Percentiles rank a stretch among this genome's conserved stretches.
Evolutionary conservation across 2,329 filamentous ascomycete genomes (phyloP).

Genomic region (Fusarium lateritium): DNA sequence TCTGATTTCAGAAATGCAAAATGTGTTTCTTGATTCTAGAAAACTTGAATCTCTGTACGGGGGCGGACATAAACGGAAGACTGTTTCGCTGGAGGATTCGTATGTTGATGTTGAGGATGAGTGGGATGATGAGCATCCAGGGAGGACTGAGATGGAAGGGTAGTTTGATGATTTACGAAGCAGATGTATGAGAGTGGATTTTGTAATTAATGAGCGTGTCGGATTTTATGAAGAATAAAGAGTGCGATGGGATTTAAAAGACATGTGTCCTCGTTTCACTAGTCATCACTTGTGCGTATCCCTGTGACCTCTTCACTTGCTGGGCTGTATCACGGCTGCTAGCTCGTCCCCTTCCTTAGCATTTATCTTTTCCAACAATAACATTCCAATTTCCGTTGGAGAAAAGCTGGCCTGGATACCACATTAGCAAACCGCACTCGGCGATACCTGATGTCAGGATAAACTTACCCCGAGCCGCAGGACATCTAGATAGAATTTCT

Average conservation of each 20-base stretch:
- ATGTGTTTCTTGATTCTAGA: slow-evolving; percentile 29
- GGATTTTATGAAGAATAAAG: background rate
- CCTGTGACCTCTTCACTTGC: too few species aligned
- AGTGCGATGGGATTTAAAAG: background rate
- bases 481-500: too few species aligned
- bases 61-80: slow-evolving; percentile 8
- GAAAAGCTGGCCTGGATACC: background rate
- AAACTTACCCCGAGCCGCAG: too few species aligned
- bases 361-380: background rate
- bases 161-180: slow-evolving; percentile 1
- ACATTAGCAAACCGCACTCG: background rate
- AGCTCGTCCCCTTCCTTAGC: background rate
- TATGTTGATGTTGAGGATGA: slow-evolving; percentile 42
- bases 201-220: background rate
- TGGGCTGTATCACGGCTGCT: too few species aligned
- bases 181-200: background rate
- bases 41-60: slow-evolving; percentile 32
- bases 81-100: slow-evolving; percentile 18
- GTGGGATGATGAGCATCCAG: slow-evolving; percentile 35
- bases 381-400: background rate
- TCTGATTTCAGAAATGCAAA: slow-evolving; percentile 30
- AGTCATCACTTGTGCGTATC: too few species aligned
- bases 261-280: too few species aligned
- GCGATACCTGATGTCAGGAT: too few species aligned
- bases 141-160: slow-evolving; percentile 39